These are phyloP conservation scores for Dactylonectria macrodidyma DNA, from an alignment of 2,329 filamentous ascomycete genomes.

Conservation along the genomic window DNA sequence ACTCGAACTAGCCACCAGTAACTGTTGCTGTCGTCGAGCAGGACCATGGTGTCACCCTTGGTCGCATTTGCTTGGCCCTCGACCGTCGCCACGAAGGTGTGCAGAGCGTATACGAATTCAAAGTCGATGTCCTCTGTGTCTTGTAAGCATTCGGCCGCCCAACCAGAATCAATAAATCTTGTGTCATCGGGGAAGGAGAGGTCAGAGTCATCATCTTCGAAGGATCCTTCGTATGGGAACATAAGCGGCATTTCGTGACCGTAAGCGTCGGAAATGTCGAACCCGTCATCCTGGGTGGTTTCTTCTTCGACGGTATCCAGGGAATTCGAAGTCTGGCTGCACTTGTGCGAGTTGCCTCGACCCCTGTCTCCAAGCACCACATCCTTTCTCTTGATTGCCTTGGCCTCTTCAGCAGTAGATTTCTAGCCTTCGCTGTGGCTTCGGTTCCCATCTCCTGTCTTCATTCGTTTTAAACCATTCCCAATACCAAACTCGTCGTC, in stretches of 20 bases:
- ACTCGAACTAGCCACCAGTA: conserved; percentile 99
- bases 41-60: conserved; percentile 98
- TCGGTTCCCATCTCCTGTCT: conserved; percentile 6
- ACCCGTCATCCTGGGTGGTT: conserved; percentile 46
- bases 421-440: conserved; percentile 36
- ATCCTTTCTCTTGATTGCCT: conserved; percentile 7
- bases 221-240: conserved; percentile 62
- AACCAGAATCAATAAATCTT: conserved; percentile 79
- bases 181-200: conserved; percentile 69
- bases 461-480: not conserved
- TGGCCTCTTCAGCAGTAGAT: conserved; percentile 31
- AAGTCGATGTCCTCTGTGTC: conserved; percentile 99
- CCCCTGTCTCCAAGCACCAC: conserved; percentile 17
- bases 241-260: conserved; percentile 53
- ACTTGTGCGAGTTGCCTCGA: conserved; percentile 39
- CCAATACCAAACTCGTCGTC: conserved; percentile 24
- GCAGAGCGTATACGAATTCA: conserved; percentile 98
- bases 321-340: conserved; percentile 25
- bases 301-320: conserved; percentile 33
- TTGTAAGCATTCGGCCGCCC: conserved; percentile 89
- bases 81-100: conserved; percentile 97
- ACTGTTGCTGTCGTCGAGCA: conserved; percentile 98
- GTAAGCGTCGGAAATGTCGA: conserved; percentile 41
- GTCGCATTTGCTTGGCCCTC: conserved; percentile 98
- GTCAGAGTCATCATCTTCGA: conserved; percentile 72